These are phyloP conservation scores for Penicillium maclennaniae DNA, from an alignment of 495 filamentous ascomycete genomes.

Conservation along the genomic window DNA sequence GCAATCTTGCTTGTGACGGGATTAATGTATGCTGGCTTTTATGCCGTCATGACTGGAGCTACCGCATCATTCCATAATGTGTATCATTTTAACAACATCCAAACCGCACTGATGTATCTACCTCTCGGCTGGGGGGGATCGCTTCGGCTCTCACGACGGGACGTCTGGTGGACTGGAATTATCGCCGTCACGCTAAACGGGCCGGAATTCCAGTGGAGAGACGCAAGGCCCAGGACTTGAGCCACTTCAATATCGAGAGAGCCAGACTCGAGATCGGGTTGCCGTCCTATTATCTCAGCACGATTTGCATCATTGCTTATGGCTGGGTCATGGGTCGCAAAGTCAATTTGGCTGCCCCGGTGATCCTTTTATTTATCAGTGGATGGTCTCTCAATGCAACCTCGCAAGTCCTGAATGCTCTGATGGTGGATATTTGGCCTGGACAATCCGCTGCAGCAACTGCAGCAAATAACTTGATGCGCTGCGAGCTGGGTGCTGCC, in stretches of 20 bases:
- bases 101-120: constrained; percentile 40
- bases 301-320: constrained; percentile 36
- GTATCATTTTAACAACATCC: constrained; percentile 42
- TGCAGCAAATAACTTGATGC: constrained; percentile 62
- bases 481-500: constrained; percentile 61
- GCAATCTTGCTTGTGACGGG: constrained; percentile 54
- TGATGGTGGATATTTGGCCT: constrained; percentile 62
- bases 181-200: constrained; percentile 32
- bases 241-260: constrained; percentile 42
- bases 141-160: constrained; percentile 34
- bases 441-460: constrained; percentile 54
- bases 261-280: constrained; percentile 36
- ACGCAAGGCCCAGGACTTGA: constrained; percentile 38
- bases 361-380: constrained; percentile 31
- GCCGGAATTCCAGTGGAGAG: constrained; percentile 33
- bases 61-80: constrained; percentile 54
- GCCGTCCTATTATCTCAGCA: constrained; percentile 31
- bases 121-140: constrained; percentile 12
- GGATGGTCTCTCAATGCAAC: constrained; percentile 33
- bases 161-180: constrained; percentile 43
- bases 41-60: constrained; percentile 49
- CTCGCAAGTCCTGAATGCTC: constrained; percentile 35
- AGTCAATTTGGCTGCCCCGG: constrained; percentile 31
- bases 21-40: constrained; percentile 54
- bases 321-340: constrained; percentile 45